Evolutionary conservation across 2,329 filamentous ascomycete species (phyloP).

Genomic region (Furcasterigmium furcatum): DNA sequence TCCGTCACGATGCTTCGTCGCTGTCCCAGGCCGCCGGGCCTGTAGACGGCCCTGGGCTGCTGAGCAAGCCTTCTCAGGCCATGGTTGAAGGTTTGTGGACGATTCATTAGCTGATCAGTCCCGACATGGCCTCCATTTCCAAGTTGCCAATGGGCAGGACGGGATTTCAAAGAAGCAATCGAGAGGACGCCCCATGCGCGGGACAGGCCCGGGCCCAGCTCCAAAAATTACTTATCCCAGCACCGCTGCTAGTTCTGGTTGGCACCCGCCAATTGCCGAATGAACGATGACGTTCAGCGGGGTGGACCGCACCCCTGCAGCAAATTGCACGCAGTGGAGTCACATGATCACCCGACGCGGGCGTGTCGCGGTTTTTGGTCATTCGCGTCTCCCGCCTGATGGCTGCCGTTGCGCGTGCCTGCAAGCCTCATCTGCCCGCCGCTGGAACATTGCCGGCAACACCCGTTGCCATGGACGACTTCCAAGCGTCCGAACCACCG

Average conservation of each 20-base stretch:
- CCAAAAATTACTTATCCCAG: no score
- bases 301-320: no score
- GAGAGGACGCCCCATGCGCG: no score
- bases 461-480: constrained; percentile 35
- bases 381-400: constrained; percentile 32
- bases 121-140: constrained; percentile 14
- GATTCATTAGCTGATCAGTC: constrained; percentile 31
- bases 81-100: constrained; percentile 28
- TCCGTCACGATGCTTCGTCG: constrained; percentile 39
- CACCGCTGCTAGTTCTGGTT: no score
- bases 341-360: constrained; percentile 37
- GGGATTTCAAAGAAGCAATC: constrained; percentile 9
- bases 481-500: constrained; percentile 37
- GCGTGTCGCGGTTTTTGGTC: constrained; percentile 22
- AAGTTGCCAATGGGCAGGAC: not conserved
- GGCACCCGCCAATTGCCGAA: no score
- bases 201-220: no score
- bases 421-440: not conserved
- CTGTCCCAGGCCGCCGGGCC: not conserved
- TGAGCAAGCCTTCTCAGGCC: constrained; percentile 32
- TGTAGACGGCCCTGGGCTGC: constrained; percentile 9
- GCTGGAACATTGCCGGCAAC: constrained; percentile 4
- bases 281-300: no score
- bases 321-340: constrained; percentile 20
- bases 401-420: not conserved